Conservation (phyloP, 2,329 filamentous ascomycete genomes). For the Penicillium sp. region DNA sequence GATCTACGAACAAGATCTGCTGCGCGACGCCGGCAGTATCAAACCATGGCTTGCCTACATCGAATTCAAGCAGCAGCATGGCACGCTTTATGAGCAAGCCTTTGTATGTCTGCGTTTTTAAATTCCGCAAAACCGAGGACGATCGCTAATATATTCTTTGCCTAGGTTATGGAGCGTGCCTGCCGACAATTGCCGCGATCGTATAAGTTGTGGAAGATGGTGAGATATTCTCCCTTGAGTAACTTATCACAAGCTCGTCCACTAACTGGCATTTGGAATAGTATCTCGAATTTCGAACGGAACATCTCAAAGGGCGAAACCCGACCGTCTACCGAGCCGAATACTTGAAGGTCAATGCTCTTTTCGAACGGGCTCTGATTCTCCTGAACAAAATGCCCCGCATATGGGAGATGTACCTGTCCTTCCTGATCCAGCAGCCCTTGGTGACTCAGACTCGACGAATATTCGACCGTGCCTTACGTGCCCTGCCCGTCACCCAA, state of each 20-base stretch:
- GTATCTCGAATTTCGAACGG: constrained; percentile 82
- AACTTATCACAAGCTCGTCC: constrained; percentile 10
- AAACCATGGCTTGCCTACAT: constrained; percentile 96
- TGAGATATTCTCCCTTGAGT: constrained; percentile 36
- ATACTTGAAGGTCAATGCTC: constrained; percentile 87
- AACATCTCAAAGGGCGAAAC: constrained; percentile 78
- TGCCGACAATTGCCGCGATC: constrained; percentile 86
- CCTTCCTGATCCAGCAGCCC: constrained; percentile 87
- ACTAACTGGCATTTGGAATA: constrained; percentile 35
- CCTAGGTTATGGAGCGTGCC: constrained; percentile 76
- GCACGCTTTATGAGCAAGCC: constrained; percentile 79
- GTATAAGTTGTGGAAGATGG: constrained; percentile 98
- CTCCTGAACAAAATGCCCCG: constrained; percentile 97
- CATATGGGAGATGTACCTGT: constrained; percentile 97
- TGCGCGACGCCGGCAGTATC: constrained; percentile 77
- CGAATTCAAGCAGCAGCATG: constrained; percentile 84
- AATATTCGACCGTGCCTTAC: constrained; percentile 87
- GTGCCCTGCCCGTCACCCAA: constrained; percentile 88
- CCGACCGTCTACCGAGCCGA: constrained; percentile 74
- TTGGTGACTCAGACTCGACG: constrained; percentile 79
- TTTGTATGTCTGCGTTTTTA: constrained; percentile 50
- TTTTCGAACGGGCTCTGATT: constrained; percentile 89
- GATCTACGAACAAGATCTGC: constrained; percentile 92
- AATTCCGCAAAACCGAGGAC: neutral
- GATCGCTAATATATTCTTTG: constrained; percentile 8